Percentiles rank a stretch among this genome's conserved stretches.
These are phyloP conservation scores for Cardamine chenopodiifolia DNA, from an alignment of 345 rosid species.

Conservation along the genomic window DNA sequence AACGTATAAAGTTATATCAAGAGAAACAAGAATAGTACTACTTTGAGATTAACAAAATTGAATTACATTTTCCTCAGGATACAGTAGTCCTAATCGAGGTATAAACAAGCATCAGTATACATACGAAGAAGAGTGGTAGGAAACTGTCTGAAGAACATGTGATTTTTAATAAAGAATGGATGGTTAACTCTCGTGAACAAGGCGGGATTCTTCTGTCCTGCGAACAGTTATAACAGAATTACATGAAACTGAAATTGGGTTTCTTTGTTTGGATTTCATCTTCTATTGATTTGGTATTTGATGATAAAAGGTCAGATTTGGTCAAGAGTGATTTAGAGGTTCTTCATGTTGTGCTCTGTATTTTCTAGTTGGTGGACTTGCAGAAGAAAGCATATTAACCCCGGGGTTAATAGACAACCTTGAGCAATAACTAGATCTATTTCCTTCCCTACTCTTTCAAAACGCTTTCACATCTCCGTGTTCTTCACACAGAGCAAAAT, in stretches of 20 bases:
- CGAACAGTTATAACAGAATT: neutral
- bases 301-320: constrained; percentile 8
- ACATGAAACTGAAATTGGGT: neutral
- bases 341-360: constrained; percentile 57
- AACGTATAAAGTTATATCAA: constrained; percentile 22
- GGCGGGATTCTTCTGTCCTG: neutral
- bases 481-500: too few species aligned
- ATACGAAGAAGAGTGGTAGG: neutral
- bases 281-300: neutral
- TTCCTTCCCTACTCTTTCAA: too few species aligned
- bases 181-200: neutral
- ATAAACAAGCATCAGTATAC: constrained; percentile 25
- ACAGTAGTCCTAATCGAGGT: constrained; percentile 23
- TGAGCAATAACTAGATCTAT: too few species aligned
- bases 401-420: too few species aligned
- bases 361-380: constrained; percentile 72
- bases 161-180: constrained; percentile 4
- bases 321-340: constrained; percentile 47
- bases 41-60: neutral
- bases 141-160: neutral
- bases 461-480: too few species aligned
- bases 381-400: constrained; percentile 79
- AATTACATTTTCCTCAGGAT: constrained; percentile 5
- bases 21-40: constrained; percentile 8
- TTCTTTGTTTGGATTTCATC: constrained; percentile 4